Conservation (phyloP, 2,329 filamentous ascomycete genomes). For the Colletotrichum chrysophilum region DNA sequence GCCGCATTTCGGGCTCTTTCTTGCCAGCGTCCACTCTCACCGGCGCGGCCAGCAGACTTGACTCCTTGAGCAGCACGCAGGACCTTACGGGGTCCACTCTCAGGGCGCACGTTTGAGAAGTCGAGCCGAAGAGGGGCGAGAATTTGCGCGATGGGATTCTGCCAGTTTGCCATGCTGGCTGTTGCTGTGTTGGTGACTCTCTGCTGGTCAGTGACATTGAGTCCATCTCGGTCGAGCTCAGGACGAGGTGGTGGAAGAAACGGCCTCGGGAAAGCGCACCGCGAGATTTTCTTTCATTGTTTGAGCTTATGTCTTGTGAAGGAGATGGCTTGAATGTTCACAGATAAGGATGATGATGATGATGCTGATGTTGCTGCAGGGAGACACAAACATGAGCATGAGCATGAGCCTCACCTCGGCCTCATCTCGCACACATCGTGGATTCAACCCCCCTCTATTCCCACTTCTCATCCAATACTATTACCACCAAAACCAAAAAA, state of each 20-base stretch:
- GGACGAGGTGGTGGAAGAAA: neutral
- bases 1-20: conserved; percentile 19
- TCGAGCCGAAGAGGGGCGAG: neutral
- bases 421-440: neutral
- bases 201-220: neutral
- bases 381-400: neutral
- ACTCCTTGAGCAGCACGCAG: neutral
- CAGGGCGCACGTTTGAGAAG: neutral
- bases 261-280: neutral
- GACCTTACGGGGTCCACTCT: neutral
- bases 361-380: neutral
- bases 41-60: neutral
- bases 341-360: neutral
- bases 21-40: neutral
- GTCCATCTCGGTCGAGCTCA: neutral
- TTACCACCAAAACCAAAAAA: neutral
- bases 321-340: fast-evolving
- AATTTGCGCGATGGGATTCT: conserved; percentile 1
- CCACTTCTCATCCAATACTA: conserved; percentile 3
- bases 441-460: neutral
- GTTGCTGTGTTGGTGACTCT: neutral
- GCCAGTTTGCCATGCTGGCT: neutral
- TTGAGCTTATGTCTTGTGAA: neutral
- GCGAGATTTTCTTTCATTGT: neutral
- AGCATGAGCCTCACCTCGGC: neutral